phyloP scores from a whole-genome alignment of 495 filamentous ascomycete species.

The Lasiosphaeriaceae sp. region DNA sequence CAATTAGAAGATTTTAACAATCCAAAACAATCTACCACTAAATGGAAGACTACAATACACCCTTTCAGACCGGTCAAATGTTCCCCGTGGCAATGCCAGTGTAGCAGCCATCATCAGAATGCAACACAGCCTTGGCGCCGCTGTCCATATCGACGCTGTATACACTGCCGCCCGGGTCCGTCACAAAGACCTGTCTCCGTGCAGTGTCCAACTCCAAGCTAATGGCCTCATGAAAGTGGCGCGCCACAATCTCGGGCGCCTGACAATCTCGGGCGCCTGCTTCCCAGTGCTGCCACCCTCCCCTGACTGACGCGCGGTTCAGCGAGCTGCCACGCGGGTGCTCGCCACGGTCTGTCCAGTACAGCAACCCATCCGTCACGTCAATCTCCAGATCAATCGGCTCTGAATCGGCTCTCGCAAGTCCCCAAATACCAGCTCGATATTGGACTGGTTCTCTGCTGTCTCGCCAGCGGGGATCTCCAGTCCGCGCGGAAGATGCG shows the following conservation, averaged over 20 bases:
- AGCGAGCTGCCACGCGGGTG: slow-evolving; percentile 43
- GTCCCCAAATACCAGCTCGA: neutral
- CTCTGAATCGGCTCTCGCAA: slow-evolving; percentile 54
- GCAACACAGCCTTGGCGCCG: slow-evolving; percentile 23
- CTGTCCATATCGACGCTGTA: slow-evolving; percentile 38
- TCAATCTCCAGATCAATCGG: slow-evolving; percentile 53
- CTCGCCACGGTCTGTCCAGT: slow-evolving; percentile 55
- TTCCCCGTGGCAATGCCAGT: neutral
- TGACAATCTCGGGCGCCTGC: neutral
- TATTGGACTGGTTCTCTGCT: neutral
- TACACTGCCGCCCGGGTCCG: slow-evolving; percentile 43
- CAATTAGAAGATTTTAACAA: no score
- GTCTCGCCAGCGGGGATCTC: slow-evolving; percentile 22
- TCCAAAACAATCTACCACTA: no score
- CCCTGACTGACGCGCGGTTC: slow-evolving; percentile 19
- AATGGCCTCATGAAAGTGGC: slow-evolving; percentile 47
- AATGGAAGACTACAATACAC: no score
- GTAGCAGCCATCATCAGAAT: slow-evolving; percentile 6
- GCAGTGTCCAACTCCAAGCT: slow-evolving; percentile 39
- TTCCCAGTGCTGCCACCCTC: neutral
- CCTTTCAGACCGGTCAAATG: no score
- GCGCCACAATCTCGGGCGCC: slow-evolving; percentile 11
- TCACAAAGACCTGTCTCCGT: slow-evolving; percentile 36
- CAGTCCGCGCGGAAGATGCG: slow-evolving; percentile 41
- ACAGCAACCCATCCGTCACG: slow-evolving; percentile 28